These are phyloP conservation scores for Betula pendula DNA, from an alignment of 306 rosid species.

Conservation along the genomic window DNA sequence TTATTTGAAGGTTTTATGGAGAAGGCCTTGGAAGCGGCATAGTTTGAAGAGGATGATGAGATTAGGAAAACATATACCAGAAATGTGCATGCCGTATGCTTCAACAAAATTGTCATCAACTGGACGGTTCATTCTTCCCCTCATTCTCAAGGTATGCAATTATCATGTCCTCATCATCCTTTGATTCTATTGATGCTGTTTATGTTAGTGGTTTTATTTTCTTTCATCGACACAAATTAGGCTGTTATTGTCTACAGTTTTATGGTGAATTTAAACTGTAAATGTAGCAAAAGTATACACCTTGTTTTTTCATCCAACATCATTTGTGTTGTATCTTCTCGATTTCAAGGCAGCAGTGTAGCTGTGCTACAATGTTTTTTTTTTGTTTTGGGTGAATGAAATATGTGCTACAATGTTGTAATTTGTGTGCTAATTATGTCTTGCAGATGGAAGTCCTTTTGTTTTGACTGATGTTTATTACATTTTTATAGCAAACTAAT, in stretches of 20 bases:
- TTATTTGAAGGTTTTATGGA: neutral
- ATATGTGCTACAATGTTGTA: neutral
- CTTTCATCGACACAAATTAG: neutral
- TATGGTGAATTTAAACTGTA: neutral
- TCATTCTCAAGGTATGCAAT: neutral
- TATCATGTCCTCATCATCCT: neutral
- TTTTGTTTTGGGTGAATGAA: neutral
- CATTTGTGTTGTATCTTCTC: conserved; percentile 6
- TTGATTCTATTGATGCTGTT: neutral
- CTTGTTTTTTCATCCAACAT: neutral
- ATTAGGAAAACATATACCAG: too few species aligned
- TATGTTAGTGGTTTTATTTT: neutral
- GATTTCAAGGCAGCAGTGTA: neutral
- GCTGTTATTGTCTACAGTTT: neutral
- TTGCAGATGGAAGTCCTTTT: neutral
- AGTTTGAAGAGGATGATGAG: neutral
- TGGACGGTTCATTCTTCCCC: neutral
- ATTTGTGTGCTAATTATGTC: neutral
- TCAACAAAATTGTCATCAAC: neutral
- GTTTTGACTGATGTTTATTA: neutral
- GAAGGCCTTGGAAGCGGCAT: neutral
- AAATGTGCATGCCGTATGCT: neutral
- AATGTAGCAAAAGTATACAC: neutral
- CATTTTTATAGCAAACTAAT: neutral
- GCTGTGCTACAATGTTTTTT: neutral